These are phyloP conservation scores for Nannochloris sp. DNA, from an alignment of 139 green algal species.

Conservation along the genomic window DNA sequence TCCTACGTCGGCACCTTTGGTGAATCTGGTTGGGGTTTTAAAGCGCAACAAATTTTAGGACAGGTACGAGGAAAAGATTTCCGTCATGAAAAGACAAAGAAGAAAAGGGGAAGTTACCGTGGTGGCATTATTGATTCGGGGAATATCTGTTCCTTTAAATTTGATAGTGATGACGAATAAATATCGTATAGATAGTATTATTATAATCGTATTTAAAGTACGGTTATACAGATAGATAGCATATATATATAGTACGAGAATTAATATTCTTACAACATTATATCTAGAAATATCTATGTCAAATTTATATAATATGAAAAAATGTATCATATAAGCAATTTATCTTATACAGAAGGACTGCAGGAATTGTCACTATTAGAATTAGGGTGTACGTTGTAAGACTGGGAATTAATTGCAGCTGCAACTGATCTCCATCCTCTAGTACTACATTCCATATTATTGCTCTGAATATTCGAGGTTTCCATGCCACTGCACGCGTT, in stretches of 20 bases:
- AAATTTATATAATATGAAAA: too few species aligned
- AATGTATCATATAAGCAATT: too few species aligned
- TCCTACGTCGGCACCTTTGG: conserved; percentile 69
- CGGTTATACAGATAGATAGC: not conserved
- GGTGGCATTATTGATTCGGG: conserved; percentile 81
- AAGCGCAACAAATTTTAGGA: conserved; percentile 84
- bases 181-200: not conserved
- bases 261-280: not conserved
- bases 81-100: conserved; percentile 99
- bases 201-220: not conserved
- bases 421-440: too few species aligned
- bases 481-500: too few species aligned
- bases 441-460: too few species aligned
- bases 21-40: conserved; percentile 80
- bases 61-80: conserved; percentile 83
- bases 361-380: too few species aligned
- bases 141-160: conserved; percentile 83
- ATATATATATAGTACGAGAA: not conserved
- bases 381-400: too few species aligned
- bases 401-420: too few species aligned
- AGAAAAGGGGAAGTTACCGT: conserved; percentile 92
- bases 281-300: too few species aligned
- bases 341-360: too few species aligned
- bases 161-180: conserved; percentile 73
- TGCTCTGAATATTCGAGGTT: too few species aligned